These are phyloP conservation scores for Candida boidinii DNA, from an alignment of 805 yeast species.

Conservation along the genomic window DNA sequence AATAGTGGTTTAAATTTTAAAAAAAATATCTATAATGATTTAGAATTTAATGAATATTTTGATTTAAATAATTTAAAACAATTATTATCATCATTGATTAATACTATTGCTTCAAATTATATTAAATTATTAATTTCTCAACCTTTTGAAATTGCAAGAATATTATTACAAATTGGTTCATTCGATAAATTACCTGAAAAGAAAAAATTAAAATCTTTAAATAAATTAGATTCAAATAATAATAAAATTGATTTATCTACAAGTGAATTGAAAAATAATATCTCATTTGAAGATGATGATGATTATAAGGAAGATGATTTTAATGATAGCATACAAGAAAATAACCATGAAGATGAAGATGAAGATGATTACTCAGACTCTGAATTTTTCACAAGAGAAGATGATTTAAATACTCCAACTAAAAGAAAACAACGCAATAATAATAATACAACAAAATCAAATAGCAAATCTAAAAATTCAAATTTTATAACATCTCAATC, in stretches of 20 bases:
- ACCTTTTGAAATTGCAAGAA: constrained; percentile 79
- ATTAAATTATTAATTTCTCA: constrained; percentile 63
- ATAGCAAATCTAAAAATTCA: background rate
- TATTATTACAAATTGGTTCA: constrained; percentile 73
- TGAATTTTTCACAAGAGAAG: constrained; percentile 15
- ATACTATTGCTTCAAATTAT: constrained; percentile 62
- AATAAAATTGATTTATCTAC: too few species aligned
- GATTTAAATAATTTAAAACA: constrained; percentile 52
- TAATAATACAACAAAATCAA: too few species aligned
- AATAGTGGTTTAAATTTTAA: constrained; percentile 5
- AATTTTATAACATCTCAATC: background rate
- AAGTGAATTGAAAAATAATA: constrained; percentile 5
- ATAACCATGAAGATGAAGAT: constrained; percentile 31
- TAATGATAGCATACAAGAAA: constrained; percentile 17
- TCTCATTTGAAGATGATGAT: constrained; percentile 17
- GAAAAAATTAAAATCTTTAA: constrained; percentile 1
- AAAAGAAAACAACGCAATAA: background rate
- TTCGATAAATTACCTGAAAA: constrained; percentile 26
- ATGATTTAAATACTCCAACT: constrained; percentile 1
- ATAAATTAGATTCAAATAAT: too few species aligned
- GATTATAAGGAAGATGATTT: constrained; percentile 34
- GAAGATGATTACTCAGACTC: constrained; percentile 21
- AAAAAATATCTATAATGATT: constrained; percentile 40
- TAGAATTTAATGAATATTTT: constrained; percentile 60
- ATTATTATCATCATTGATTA: constrained; percentile 44